Conservation (phyloP, 1,284 basidiomycete species). For the Sanghuangporus baumii region DNA sequence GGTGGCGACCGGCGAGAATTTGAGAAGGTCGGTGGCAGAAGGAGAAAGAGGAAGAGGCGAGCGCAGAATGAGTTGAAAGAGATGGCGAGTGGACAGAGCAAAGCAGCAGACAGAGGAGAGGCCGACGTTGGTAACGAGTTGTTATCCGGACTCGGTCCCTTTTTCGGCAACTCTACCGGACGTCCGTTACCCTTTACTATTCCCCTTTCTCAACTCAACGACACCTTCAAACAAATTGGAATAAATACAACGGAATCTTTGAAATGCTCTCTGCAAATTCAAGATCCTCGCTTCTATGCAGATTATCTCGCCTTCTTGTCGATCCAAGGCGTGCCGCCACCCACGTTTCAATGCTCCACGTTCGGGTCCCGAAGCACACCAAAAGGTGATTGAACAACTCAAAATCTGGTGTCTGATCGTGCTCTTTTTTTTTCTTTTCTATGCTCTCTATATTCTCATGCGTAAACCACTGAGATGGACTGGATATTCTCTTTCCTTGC, state of each 20-base stretch:
- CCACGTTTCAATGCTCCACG: background rate
- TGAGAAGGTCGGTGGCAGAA: background rate
- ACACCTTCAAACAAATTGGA: background rate
- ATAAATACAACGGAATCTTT: background rate
- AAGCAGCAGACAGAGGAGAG: background rate
- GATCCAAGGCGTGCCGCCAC: slow-evolving; percentile 1
- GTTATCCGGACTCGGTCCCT: background rate
- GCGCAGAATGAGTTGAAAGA: background rate
- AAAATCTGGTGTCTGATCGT: background rate
- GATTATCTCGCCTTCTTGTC: background rate
- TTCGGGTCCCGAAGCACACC: background rate
- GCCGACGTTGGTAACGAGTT: slow-evolving; percentile 1
- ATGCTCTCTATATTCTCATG: too few relatives aligned
- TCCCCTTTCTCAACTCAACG: background rate
- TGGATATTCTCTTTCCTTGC: background rate
- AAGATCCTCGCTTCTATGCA: background rate
- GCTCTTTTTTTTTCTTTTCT: background rate
- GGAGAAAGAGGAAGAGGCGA: background rate
- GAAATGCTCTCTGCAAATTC: background rate
- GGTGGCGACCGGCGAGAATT: slow-evolving; percentile 5
- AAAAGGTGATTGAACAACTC: background rate
- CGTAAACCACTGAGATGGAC: too few relatives aligned
- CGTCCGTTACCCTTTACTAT: background rate
- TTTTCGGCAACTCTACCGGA: background rate
- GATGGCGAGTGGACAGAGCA: background rate